phyloP scores from a whole-genome alignment of 2,329 filamentous ascomycete species.

The Aspergillus pseudotamarii region DNA sequence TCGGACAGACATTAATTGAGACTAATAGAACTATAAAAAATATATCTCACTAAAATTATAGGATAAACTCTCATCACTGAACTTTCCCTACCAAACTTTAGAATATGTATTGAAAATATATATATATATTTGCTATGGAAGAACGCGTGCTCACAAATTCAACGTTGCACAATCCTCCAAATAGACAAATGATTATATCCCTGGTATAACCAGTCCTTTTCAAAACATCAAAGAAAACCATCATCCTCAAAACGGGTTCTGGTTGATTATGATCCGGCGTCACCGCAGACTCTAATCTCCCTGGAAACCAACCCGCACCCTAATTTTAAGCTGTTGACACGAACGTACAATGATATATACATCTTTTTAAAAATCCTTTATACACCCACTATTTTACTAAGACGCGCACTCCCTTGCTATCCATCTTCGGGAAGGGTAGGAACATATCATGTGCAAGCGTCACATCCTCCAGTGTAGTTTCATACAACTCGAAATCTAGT shows the following conservation, averaged over 20 bases:
- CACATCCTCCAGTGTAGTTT: slow-evolving; percentile 36
- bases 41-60: too few relatives aligned
- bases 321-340: neutral
- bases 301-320: neutral
- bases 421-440: slow-evolving; percentile 20
- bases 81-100: too few relatives aligned
- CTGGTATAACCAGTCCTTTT: neutral
- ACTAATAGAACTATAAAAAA: too few relatives aligned
- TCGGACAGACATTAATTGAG: neutral
- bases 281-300: too few relatives aligned
- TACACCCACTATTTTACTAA: slow-evolving; percentile 7
- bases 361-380: neutral
- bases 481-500: slow-evolving; percentile 34
- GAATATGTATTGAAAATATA: too few relatives aligned
- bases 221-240: too few relatives aligned
- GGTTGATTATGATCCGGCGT: too few relatives aligned
- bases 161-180: neutral
- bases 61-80: too few relatives aligned
- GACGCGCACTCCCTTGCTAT: slow-evolving; percentile 24
- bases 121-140: too few relatives aligned
- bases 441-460: slow-evolving; percentile 30
- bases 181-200: neutral
- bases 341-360: neutral
- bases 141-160: too few relatives aligned
- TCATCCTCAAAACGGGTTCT: too few relatives aligned